Conservation (phyloP, 495 filamentous ascomycete species). For the Schizothecium vesticola region DNA sequence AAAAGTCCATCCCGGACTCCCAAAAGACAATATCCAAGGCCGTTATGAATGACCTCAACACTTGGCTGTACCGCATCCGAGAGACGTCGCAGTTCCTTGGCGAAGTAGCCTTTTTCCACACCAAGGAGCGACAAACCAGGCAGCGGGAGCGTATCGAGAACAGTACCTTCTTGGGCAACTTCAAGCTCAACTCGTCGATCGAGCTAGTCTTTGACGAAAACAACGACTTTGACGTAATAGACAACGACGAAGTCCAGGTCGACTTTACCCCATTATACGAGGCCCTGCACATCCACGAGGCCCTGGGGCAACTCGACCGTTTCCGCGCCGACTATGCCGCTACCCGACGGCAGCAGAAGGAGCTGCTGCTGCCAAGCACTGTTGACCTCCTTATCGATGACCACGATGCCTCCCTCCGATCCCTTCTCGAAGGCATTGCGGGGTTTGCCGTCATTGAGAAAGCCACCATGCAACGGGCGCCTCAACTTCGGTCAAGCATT, state of each 20-base stretch:
- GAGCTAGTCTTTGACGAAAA: slow-evolving; percentile 91
- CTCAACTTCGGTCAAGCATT: slow-evolving; percentile 70
- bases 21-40: slow-evolving; percentile 90
- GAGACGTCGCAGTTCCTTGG: slow-evolving; percentile 93
- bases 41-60: slow-evolving; percentile 95
- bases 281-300: slow-evolving; percentile 93
- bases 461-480: slow-evolving; percentile 81
- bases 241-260: slow-evolving; percentile 89
- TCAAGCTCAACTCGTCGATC: slow-evolving; percentile 92
- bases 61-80: slow-evolving; percentile 93
- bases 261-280: slow-evolving; percentile 95
- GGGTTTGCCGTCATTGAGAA: slow-evolving; percentile 97
- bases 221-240: slow-evolving; percentile 88
- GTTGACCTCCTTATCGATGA: slow-evolving; percentile 71
- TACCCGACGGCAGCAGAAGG: slow-evolving; percentile 85
- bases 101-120: slow-evolving; percentile 95
- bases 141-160: slow-evolving; percentile 74
- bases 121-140: slow-evolving; percentile 75
- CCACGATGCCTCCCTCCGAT: slow-evolving; percentile 64
- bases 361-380: slow-evolving; percentile 70
- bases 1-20: slow-evolving; percentile 86
- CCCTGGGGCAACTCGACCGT: slow-evolving; percentile 83
- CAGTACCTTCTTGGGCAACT: slow-evolving; percentile 64
- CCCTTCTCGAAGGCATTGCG: slow-evolving; percentile 83
- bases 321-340: slow-evolving; percentile 87